Percentiles rank a stretch among this genome's conserved stretches.
Evolutionary conservation across 768 basidiomycete species (phyloP).

Genomic region (Inosperma sp.): DNA sequence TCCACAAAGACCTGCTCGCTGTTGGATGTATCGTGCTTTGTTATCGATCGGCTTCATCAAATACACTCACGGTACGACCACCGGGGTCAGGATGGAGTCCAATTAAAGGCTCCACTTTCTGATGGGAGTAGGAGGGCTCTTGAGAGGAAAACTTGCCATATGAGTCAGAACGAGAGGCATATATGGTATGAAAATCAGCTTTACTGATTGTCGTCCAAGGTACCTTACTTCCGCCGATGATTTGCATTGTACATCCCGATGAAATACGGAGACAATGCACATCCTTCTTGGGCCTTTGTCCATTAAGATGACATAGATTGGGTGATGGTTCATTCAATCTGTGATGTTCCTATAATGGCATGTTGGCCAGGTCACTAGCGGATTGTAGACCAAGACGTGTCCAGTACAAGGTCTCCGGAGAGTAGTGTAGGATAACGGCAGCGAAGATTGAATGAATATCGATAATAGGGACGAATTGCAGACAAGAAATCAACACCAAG

Average conservation of each 20-base stretch:
- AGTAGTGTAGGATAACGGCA: too few relatives aligned
- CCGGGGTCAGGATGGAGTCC: not conserved
- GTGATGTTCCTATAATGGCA: too few relatives aligned
- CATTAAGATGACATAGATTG: too few relatives aligned
- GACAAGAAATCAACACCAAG: too few relatives aligned
- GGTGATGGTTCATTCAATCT: too few relatives aligned
- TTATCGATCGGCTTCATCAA: not conserved
- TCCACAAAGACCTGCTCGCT: conserved; percentile 2
- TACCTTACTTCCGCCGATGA: too few relatives aligned
- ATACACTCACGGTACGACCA: not conserved
- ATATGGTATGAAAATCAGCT: not conserved
- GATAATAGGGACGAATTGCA: too few relatives aligned
- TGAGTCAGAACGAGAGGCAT: not conserved
- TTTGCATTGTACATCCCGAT: not conserved
- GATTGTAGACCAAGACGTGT: too few relatives aligned
- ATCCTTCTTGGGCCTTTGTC: not conserved
- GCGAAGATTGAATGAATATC: too few relatives aligned
- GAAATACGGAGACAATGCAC: not conserved
- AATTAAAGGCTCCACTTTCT: conserved; percentile 7
- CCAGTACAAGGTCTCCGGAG: too few relatives aligned
- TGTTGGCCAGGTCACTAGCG: too few relatives aligned
- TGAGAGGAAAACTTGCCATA: conserved; percentile 1
- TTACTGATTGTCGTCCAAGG: too few relatives aligned
- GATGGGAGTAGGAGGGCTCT: conserved; percentile 2
- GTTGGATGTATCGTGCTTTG: not conserved